Evolutionary conservation across 139 green algal genomes (phyloP).

Genomic region (Penium margaritaceum): DNA sequence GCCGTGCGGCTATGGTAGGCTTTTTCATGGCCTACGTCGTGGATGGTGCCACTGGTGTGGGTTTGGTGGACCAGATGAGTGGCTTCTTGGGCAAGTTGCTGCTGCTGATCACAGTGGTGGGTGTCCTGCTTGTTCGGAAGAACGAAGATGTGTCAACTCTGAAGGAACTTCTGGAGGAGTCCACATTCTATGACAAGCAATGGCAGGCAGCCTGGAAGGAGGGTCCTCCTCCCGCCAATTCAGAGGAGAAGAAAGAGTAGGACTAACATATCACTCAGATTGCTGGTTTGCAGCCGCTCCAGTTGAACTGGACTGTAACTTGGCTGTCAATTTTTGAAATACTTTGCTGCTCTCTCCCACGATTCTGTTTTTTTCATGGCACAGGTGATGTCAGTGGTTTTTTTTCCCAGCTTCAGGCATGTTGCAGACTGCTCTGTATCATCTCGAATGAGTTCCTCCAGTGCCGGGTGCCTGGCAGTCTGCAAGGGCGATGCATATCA

Average conservation of each 20-base stretch:
- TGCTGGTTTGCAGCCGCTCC: no score
- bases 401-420: no score
- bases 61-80: constrained; percentile 49
- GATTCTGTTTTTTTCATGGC: no score
- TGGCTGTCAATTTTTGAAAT: no score
- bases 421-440: no score
- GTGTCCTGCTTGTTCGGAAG: constrained; percentile 47
- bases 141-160: constrained; percentile 47
- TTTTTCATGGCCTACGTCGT: constrained; percentile 48
- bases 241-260: constrained; percentile 41
- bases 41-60: constrained; percentile 38
- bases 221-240: constrained; percentile 38
- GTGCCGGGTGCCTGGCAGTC: no score
- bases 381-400: no score
- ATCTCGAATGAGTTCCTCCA: no score
- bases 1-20: constrained; percentile 56
- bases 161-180: constrained; percentile 51
- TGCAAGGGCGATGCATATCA: no score
- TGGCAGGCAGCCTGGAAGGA: constrained; percentile 57
- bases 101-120: constrained; percentile 47
- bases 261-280: no score
- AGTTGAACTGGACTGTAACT: no score
- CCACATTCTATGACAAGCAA: constrained; percentile 60
- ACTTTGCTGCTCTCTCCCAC: no score
- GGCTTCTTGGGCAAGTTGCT: constrained; percentile 55